Evolutionary conservation across 2,329 filamentous ascomycete genomes (phyloP).

Genomic region (Calonectria henricotiae): DNA sequence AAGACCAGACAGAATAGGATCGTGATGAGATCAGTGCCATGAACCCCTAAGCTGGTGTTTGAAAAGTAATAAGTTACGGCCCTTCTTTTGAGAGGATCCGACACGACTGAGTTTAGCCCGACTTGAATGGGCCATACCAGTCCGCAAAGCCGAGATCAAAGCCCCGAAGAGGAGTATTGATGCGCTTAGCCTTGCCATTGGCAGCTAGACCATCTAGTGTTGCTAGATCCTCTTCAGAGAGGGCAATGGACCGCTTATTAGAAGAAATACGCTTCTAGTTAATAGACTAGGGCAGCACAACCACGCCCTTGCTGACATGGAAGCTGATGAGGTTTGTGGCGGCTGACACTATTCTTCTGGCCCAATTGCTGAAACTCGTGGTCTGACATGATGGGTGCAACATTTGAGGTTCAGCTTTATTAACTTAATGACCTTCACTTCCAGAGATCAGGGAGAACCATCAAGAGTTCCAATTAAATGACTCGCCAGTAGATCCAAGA

Average conservation of each 20-base stretch:
- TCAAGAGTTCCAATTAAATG: no score
- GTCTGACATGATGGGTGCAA: constrained; percentile 3
- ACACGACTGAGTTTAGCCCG: background rate
- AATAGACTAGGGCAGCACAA: background rate
- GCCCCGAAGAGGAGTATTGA: constrained; percentile 5
- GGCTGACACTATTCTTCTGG: background rate
- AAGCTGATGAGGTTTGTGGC: constrained; percentile 4
- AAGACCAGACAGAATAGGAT: no score
- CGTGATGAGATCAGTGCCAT: no score
- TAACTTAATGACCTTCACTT: background rate
- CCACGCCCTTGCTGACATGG: background rate
- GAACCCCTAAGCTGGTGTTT: no score
- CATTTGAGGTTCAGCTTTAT: background rate
- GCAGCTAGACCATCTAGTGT: background rate
- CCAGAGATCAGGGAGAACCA: no score
- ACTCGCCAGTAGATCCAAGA: constrained; percentile 2
- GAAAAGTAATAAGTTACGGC: no score
- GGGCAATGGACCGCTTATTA: background rate
- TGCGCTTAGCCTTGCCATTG: constrained; percentile 1
- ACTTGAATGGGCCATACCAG: background rate
- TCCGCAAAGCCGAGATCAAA: constrained; percentile 5
- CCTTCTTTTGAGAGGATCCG: no score
- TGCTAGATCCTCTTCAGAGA: constrained; percentile 1
- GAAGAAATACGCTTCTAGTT: background rate
- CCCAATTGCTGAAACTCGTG: background rate